Conservation (phyloP, 202 grass and related monocot species). For the Alloteropsis angusta region DNA sequence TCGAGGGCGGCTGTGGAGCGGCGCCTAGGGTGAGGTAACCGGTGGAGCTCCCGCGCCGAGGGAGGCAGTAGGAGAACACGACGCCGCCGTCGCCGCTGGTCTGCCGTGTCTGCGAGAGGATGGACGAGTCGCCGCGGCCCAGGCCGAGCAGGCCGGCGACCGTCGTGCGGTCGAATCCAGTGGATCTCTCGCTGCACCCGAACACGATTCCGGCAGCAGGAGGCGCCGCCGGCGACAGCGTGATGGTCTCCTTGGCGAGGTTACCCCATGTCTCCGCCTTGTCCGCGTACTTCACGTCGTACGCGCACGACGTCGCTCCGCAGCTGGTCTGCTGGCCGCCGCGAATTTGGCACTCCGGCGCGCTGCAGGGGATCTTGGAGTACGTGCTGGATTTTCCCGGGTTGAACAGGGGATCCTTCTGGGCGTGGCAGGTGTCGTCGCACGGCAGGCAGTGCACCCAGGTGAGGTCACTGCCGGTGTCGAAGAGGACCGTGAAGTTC, state of each 20-base stretch:
- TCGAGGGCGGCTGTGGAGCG: background rate
- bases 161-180: background rate
- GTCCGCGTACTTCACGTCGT: background rate
- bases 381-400: background rate
- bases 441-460: slow-evolving; percentile 28
- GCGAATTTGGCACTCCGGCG: background rate
- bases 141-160: slow-evolving; percentile 26
- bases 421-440: background rate
- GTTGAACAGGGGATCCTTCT: slow-evolving; percentile 16
- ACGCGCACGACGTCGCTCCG: background rate
- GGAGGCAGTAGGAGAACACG: slow-evolving; percentile 33
- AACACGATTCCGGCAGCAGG: background rate
- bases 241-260: background rate
- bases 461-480: slow-evolving; percentile 29
- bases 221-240: background rate
- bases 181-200: background rate
- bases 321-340: background rate
- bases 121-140: background rate
- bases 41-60: background rate
- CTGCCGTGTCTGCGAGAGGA: background rate
- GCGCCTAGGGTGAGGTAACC: slow-evolving; percentile 19
- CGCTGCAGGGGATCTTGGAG: background rate
- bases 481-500: slow-evolving; percentile 16
- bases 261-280: background rate
- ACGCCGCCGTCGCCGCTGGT: background rate